Conservation (phyloP, 2,329 filamentous ascomycete genomes). For the Scedosporium dehoogii region DNA sequence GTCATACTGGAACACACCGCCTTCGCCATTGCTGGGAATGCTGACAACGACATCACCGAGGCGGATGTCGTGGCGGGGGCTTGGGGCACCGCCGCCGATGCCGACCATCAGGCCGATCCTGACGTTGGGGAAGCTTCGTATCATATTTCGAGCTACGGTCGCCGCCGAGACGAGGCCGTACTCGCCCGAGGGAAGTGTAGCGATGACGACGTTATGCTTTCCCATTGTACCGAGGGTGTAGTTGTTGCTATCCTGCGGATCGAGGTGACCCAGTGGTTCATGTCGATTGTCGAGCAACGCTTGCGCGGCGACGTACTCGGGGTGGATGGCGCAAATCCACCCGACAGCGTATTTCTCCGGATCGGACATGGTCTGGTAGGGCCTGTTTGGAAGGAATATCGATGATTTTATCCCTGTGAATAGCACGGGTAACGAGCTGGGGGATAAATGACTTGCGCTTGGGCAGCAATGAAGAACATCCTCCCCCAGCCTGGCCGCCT, state of each 20-base stretch:
- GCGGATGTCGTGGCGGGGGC: constrained; percentile 21
- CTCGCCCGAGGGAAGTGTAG: constrained; percentile 15
- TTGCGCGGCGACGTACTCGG: constrained; percentile 26
- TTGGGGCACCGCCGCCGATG: constrained; percentile 26
- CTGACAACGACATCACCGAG: constrained; percentile 18
- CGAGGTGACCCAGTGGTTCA: constrained; percentile 15
- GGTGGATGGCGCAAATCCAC: constrained; percentile 31
- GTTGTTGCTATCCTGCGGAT: constrained; percentile 15
- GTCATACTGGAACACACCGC: constrained; percentile 18
- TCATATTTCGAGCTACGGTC: constrained; percentile 18
- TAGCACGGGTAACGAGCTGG: not conserved
- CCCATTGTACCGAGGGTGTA: constrained; percentile 23
- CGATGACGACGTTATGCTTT: constrained; percentile 25
- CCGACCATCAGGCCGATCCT: constrained; percentile 22
- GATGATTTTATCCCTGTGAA: not conserved
- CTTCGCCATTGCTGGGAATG: not conserved
- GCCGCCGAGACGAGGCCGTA: constrained; percentile 19
- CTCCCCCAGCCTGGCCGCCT: no score
- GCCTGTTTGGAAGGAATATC: not conserved
- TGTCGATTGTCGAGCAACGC: constrained; percentile 29
- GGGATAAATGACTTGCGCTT: not conserved
- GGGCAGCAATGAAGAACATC: no score
- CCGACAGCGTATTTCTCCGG: constrained; percentile 25
- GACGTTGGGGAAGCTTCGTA: constrained; percentile 19
- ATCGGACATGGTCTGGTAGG: not conserved